A percentile compares a stretch with the other conserved stretches of the same genome.
phyloP scores from a whole-genome alignment of 768 basidiomycete genomes.

The Sporobolomyces phaffii region DNA sequence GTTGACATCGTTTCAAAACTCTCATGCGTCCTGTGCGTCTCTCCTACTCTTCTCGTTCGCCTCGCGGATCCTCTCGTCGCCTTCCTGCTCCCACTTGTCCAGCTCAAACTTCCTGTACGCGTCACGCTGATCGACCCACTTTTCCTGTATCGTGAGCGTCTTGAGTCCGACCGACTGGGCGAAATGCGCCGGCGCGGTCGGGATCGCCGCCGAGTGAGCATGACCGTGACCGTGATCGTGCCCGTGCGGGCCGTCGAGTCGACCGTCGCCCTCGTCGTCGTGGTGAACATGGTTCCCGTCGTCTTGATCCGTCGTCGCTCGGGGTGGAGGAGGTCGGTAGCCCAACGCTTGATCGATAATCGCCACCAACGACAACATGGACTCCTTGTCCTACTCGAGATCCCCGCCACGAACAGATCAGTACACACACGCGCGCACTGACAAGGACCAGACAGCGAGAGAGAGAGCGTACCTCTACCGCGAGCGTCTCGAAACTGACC shows the following conservation, averaged over 20 bases:
- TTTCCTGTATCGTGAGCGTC: conserved; percentile 23
- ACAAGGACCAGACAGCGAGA: too few relatives aligned
- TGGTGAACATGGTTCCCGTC: too few relatives aligned
- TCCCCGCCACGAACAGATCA: neutral
- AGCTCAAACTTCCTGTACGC: conserved; percentile 50
- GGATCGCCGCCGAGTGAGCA: conserved; percentile 43
- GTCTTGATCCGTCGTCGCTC: too few relatives aligned
- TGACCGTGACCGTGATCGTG: conserved; percentile 47
- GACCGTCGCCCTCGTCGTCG: too few relatives aligned
- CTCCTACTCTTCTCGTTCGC: conserved; percentile 20
- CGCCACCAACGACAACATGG: conserved; percentile 81
- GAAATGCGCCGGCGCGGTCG: conserved; percentile 23
- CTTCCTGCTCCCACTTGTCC: conserved; percentile 41
- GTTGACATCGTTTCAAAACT: too few relatives aligned
- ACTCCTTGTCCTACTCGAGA: conserved; percentile 69
- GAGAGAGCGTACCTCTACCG: conserved; percentile 67
- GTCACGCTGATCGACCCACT: conserved; percentile 24
- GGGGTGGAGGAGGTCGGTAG: conserved; percentile 71
- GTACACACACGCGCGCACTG: neutral
- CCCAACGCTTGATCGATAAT: conserved; percentile 86
- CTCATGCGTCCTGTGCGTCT: neutral
- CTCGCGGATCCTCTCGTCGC: conserved; percentile 24
- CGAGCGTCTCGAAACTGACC: conserved; percentile 92
- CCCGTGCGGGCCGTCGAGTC: conserved; percentile 31
- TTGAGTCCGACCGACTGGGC: conserved; percentile 52